Conservation (phyloP, 768 basidiomycete genomes). For the Lactifluus piperatus region DNA sequence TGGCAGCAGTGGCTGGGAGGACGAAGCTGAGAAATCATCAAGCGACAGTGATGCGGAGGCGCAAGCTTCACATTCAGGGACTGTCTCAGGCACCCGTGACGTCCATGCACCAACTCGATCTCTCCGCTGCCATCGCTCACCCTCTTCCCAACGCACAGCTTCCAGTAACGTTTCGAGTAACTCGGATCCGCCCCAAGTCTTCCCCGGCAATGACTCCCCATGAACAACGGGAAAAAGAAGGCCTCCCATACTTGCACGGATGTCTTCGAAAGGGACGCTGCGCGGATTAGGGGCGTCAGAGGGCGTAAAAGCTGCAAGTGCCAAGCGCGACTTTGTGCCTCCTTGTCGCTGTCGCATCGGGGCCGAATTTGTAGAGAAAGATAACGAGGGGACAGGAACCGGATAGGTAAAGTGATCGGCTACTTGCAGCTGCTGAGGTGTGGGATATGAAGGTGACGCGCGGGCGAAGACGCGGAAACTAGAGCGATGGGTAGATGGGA, state of each 20-base stretch:
- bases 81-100: slow-evolving; percentile 1
- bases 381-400: slow-evolving; percentile 7
- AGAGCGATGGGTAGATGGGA: background rate
- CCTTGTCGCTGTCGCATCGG: slow-evolving; percentile 4
- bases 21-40: background rate
- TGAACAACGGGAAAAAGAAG: slow-evolving; percentile 10
- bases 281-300: slow-evolving; percentile 6
- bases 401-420: slow-evolving; percentile 18
- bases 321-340: slow-evolving; percentile 1
- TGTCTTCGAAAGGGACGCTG: slow-evolving; percentile 17
- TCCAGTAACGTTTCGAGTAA: slow-evolving; percentile 6
- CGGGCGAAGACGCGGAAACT: slow-evolving; percentile 6
- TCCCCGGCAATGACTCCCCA: background rate
- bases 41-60: slow-evolving; percentile 4
- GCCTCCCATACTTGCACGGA: slow-evolving; percentile 15
- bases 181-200: slow-evolving; percentile 14
- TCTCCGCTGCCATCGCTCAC: slow-evolving; percentile 8
- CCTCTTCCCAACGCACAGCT: slow-evolving; percentile 10
- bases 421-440: background rate
- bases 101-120: background rate
- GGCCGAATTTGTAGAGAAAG: background rate
- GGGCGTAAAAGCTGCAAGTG: background rate
- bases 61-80: slow-evolving; percentile 13
- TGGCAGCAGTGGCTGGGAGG: background rate
- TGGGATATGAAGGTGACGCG: background rate